Percentiles rank a stretch among this genome's conserved stretches.
Conservation (phyloP, 2,329 filamentous ascomycete species). For the Penicillium glabrum region DNA sequence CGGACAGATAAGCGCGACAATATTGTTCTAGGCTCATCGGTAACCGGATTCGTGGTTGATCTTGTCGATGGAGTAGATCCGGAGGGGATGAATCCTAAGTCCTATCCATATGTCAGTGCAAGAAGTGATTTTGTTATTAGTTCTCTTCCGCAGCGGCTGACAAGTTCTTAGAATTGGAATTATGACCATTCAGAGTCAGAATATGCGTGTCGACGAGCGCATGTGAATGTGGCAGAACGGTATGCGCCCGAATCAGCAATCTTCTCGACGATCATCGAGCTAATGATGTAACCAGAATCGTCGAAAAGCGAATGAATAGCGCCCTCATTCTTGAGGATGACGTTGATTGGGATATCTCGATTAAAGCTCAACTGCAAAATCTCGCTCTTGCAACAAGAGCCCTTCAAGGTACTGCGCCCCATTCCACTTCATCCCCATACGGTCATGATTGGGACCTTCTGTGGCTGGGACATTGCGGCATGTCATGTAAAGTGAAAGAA, state of each 20-base stretch:
- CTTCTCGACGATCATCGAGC: neutral
- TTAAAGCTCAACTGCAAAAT: conserved; percentile 50
- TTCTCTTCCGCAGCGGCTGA: neutral
- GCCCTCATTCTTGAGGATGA: conserved; percentile 52
- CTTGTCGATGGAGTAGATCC: conserved; percentile 17
- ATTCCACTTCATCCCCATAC: conserved; percentile 43
- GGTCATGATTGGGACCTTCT: conserved; percentile 41
- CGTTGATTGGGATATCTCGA: conserved; percentile 56
- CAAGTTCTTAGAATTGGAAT: conserved; percentile 19
- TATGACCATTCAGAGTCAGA: conserved; percentile 15
- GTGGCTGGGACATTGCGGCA: conserved; percentile 26
- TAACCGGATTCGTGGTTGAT: conserved; percentile 16
- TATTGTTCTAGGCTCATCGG: conserved; percentile 19
- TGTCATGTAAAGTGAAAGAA: conserved; percentile 11
- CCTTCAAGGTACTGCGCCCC: conserved; percentile 29
- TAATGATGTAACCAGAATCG: conserved; percentile 6
- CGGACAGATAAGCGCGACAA: conserved; percentile 23
- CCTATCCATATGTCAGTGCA: conserved; percentile 19
- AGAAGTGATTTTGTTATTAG: too few species aligned
- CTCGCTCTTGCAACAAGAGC: conserved; percentile 33
- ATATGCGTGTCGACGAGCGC: conserved; percentile 20
- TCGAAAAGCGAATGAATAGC: conserved; percentile 10
- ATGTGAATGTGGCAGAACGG: conserved; percentile 21
- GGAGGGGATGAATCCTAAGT: conserved; percentile 14
- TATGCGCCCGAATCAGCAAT: neutral